These are phyloP conservation scores for Biancaea sappan DNA, from an alignment of 306 rosid species.

Conservation along the genomic window DNA sequence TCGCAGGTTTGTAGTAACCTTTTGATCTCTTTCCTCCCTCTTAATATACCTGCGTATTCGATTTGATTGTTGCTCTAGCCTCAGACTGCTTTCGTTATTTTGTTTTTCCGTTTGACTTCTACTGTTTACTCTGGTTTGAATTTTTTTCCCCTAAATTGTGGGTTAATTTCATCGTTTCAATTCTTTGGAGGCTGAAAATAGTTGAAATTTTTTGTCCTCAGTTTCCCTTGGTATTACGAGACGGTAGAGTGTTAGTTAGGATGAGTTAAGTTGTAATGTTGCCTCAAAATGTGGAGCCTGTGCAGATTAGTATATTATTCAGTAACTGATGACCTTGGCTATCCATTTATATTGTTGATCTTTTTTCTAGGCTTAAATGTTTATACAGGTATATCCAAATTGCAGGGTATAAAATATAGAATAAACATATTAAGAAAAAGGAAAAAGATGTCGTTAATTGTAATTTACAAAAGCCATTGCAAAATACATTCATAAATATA, in stretches of 20 bases:
- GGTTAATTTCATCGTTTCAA: too few relatives aligned
- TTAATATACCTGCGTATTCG: too few relatives aligned
- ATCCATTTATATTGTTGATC: background rate
- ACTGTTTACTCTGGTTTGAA: too few relatives aligned
- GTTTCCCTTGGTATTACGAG: background rate
- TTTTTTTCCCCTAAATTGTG: too few relatives aligned
- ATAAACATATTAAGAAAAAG: background rate
- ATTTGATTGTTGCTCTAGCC: too few relatives aligned
- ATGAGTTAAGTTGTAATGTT: background rate
- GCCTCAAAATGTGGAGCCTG: too few relatives aligned
- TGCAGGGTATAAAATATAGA: background rate
- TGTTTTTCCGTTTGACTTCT: too few relatives aligned
- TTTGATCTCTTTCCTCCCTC: too few relatives aligned
- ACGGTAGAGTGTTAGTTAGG: background rate
- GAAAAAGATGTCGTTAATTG: background rate
- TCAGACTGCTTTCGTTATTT: too few relatives aligned
- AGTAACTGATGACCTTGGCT: background rate
- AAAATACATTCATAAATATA: background rate
- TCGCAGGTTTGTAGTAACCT: too few relatives aligned
- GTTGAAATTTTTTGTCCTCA: conserved; percentile 24
- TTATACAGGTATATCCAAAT: background rate
- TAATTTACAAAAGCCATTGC: background rate
- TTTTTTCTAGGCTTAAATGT: background rate
- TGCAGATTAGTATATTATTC: background rate
- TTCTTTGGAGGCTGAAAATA: too few relatives aligned